These are phyloP conservation scores for Leccinum disarticulatum DNA, from an alignment of 768 basidiomycete genomes.

Conservation along the genomic window DNA sequence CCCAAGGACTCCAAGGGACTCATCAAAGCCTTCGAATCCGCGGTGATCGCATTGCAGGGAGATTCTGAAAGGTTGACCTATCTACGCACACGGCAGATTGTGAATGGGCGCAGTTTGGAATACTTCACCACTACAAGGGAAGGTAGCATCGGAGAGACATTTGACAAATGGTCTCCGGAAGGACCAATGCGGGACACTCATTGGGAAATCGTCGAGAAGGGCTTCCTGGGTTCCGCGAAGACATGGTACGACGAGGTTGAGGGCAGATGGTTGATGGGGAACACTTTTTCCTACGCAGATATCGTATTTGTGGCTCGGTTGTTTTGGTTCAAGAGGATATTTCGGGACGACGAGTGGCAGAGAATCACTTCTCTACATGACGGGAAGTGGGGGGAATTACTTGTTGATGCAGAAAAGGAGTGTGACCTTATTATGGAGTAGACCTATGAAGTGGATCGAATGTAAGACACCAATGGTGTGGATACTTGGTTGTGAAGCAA, in stretches of 20 bases:
- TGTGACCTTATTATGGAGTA: conserved; percentile 16
- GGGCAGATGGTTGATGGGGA: conserved; percentile 33
- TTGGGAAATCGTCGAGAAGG: conserved; percentile 25
- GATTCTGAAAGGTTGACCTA: conserved; percentile 14
- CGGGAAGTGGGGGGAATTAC: conserved; percentile 27
- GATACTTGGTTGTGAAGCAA: conserved; percentile 22
- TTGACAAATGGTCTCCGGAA: conserved; percentile 41
- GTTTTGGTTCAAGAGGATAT: conserved; percentile 21
- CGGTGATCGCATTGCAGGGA: neutral
- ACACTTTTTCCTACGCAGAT: conserved; percentile 33
- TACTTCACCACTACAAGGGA: conserved; percentile 41
- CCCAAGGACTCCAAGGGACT: conserved; percentile 22
- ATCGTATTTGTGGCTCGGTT: conserved; percentile 21
- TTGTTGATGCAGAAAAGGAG: conserved; percentile 27
- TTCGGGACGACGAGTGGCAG: conserved; percentile 27
- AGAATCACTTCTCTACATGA: conserved; percentile 25
- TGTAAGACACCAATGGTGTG: conserved; percentile 22
- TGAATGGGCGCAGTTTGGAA: conserved; percentile 36
- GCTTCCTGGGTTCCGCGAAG: conserved; percentile 7
- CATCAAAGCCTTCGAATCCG: conserved; percentile 23
- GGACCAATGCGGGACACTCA: conserved; percentile 34
- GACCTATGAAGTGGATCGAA: neutral
- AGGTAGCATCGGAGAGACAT: conserved; percentile 28
- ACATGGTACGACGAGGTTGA: conserved; percentile 22
- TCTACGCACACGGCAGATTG: conserved; percentile 24